Evolutionary conservation across 148 eudicot genomes (phyloP), one percentile per base, ranked within the genome.

Genomic region (Euryodendron excelsum): DNA sequence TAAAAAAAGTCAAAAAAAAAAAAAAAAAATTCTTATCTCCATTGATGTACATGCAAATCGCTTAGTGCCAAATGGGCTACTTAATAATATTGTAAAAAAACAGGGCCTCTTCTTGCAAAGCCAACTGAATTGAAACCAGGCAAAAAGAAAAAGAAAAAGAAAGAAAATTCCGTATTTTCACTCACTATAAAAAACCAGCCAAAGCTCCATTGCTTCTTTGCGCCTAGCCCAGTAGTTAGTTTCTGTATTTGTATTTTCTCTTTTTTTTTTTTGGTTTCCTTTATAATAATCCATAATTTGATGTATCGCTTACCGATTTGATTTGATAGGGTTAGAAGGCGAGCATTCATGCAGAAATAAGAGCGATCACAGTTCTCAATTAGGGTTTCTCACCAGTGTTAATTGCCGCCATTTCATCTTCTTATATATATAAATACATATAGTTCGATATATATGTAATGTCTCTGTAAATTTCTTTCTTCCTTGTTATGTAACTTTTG

Each of bases 371-470:
- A 45, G 53, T 27, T 55, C 53, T 8, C 23, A 47, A 53, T 48
- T 77, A 56, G 69, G 84, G 77, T 81, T 77, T 55, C 80, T 39
- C 77, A 81, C 80, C 61, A 34, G 72, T 28, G 82, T 79, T 58
- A 5, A 69, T 79, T 74, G 76, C 82, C 75, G 84, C 81, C 79
- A 69, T 47, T 81, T 61, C 63, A 63, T 66, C 44, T 27, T 47
- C 17, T 65, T 13, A 45, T 25, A 30, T 23, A 20, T 45, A 34
- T 7, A 41, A 14, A 25, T 10, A 17, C 34, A 2, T 55, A 23
- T 13, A 18, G 13, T 5, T 6, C 0, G 14, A 39, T 4, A 44
- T 28, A 31, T 27, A 69, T 13, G 30, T 50, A 50, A 47, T 33
- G 69, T 64, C 20, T 41, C 3, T 63, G 79, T 48, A 76, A 33